A percentile compares a stretch with the other conserved stretches of the same genome.
Conservation (phyloP, 139 green algal species). For the Diplosphaera chodatii region DNA sequence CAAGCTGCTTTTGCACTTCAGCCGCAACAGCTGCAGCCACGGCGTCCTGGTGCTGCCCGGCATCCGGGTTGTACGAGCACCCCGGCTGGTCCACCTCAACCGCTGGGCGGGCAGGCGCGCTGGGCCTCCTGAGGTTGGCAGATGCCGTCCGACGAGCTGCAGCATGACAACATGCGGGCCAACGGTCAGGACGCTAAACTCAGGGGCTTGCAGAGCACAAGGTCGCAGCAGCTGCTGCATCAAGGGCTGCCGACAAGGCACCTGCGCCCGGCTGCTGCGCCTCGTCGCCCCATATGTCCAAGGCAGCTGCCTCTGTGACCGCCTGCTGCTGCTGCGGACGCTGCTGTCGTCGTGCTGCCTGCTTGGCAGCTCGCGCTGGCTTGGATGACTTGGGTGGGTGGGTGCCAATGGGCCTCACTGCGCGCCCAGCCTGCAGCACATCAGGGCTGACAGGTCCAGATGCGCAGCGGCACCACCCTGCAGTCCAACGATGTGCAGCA, state of each 20-base stretch:
- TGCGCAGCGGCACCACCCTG: no score
- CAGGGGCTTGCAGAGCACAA: no score
- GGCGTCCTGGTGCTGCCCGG: slow-evolving; percentile 68
- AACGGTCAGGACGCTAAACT: no score
- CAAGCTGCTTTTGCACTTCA: slow-evolving; percentile 57
- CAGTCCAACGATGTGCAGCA: no score
- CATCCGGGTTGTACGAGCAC: slow-evolving; percentile 80
- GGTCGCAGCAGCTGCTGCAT: no score
- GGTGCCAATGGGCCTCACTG: neutral
- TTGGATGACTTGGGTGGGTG: neutral
- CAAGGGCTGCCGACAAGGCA: no score
- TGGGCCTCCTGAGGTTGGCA: no score
- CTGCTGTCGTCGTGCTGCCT: neutral
- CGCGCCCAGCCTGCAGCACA: neutral
- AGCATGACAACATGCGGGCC: no score
- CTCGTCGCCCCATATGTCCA: neutral
- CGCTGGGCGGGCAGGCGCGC: neutral
- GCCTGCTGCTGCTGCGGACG: slow-evolving; percentile 7
- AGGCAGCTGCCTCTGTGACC: neutral
- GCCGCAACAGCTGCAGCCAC: slow-evolving; percentile 67
- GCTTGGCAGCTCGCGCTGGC: neutral
- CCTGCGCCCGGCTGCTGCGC: neutral
- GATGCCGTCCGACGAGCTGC: no score
- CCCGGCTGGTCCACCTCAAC: slow-evolving; percentile 69
- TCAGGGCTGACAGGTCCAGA: no score